Percentiles rank a stretch among this genome's conserved stretches.
These are phyloP conservation scores for Solioccasus polychromus DNA, from an alignment of 768 basidiomycete species.

Conservation along the genomic window DNA sequence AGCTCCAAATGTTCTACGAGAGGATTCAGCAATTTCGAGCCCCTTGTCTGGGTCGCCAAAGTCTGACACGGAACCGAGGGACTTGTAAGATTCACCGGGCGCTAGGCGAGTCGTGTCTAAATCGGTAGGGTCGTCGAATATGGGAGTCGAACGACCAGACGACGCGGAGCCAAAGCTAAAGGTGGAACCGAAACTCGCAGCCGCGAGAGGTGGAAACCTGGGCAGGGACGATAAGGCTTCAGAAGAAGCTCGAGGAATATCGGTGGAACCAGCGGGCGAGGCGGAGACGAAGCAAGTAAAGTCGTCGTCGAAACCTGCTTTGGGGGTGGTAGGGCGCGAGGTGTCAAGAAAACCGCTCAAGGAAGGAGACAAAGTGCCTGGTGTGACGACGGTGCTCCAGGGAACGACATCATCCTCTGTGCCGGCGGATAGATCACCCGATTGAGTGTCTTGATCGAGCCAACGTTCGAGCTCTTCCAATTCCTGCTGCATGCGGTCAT, in stretches of 20 bases:
- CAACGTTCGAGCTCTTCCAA: slow-evolving; percentile 60
- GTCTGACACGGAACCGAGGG: slow-evolving; percentile 60
- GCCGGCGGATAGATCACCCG: slow-evolving; percentile 15
- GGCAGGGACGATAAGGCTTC: slow-evolving; percentile 1
- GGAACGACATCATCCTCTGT: slow-evolving; percentile 30
- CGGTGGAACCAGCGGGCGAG: slow-evolving; percentile 24
- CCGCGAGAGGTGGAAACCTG: slow-evolving; percentile 6
- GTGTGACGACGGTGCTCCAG: slow-evolving; percentile 38
- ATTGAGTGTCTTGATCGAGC: slow-evolving; percentile 46
- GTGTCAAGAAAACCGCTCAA: slow-evolving; percentile 17
- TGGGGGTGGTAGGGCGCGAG: slow-evolving; percentile 34
- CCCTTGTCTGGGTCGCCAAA: slow-evolving; percentile 45
- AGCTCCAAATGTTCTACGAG: slow-evolving; percentile 49
- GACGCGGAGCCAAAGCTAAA: slow-evolving; percentile 24
- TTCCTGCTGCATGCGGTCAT: slow-evolving; percentile 43
- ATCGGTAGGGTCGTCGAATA: slow-evolving; percentile 15
- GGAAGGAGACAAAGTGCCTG: slow-evolving; percentile 28
- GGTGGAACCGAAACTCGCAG: slow-evolving; percentile 26
- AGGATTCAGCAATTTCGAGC: slow-evolving; percentile 48
- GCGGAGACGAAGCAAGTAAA: slow-evolving; percentile 75
- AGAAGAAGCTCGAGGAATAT: not conserved
- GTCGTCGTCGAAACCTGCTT: slow-evolving; percentile 70
- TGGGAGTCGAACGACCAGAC: slow-evolving; percentile 27
- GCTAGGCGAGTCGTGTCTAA: slow-evolving; percentile 18
- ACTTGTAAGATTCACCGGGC: slow-evolving; percentile 40